Evolutionary conservation across 1,139 yeast genomes (phyloP), one percentile per base, ranked within the genome.

Genomic region (Diutina ranongensis): DNA sequence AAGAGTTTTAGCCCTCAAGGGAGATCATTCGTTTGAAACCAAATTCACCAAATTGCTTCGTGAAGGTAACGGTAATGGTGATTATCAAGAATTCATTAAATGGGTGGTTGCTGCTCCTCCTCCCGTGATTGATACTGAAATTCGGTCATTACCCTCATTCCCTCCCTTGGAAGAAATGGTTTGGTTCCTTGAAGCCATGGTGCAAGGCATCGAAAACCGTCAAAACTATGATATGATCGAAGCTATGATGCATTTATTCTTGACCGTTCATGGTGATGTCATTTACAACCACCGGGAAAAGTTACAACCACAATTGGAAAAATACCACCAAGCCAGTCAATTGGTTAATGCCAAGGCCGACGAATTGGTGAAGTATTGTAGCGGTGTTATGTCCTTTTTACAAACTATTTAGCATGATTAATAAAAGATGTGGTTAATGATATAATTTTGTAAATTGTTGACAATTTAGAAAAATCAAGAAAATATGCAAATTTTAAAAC

Each of bases 191-290:
- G 63, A 68, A 19, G 89, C 95, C 0, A 59, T 92, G 53, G 68
- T 75, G 4, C 65, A 62, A 46, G 94, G 92, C 3, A 60, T 84
- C 45, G 53, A 59, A 5, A 52, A 70, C n/a, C 82, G 83, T 49
- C 61, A 56, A 22, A 78, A 89, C 62, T 81, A 72, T 55, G 96
- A 87, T 54, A 62, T 83, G 33, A 69, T 76, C 46, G 83, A 88
- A 58, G 95, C 95, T 0, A 76, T 88, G 62, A 79, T 86, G 72
- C 70, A 80, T 18, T 72, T 87, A 69, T 71, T 88, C 49, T 69
- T 87, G 51, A 78, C 78, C 57, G 74, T 73, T 46, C 98, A 94
- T 59, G 92, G 92, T 20, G 98, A 92, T 61, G 80, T 86, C 5
- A 64, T 89, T 27, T 77, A 80, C 52, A 69, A 64, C 28, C 66